phyloP scores from a whole-genome alignment of 2,329 filamentous ascomycete genomes.

The Cladorrhinum sp. region DNA sequence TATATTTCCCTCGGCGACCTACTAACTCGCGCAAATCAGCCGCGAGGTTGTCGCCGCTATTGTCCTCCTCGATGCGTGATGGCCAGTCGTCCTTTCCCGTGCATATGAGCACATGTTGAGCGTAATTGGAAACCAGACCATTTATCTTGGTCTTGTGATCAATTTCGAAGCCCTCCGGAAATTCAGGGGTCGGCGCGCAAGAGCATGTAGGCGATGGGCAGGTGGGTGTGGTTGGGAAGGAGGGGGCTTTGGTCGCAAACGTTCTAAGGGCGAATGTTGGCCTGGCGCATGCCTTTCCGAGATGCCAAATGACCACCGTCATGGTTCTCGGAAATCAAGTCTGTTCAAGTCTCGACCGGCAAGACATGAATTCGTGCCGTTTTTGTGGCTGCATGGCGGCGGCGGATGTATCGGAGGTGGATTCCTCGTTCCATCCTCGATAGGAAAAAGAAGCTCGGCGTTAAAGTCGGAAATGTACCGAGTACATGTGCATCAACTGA shows the following conservation, averaged over 20 bases:
- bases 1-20: constrained; percentile 62
- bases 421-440: constrained; percentile 2
- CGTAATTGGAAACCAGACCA: constrained; percentile 73
- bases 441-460: background rate
- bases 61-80: constrained; percentile 80
- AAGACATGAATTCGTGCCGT: background rate
- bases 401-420: background rate
- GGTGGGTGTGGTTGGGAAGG: constrained; percentile 45
- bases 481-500: too few species aligned
- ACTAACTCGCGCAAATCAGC: constrained; percentile 69
- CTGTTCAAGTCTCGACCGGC: background rate
- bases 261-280: constrained; percentile 3
- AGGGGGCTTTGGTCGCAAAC: constrained; percentile 25
- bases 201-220: constrained; percentile 76
- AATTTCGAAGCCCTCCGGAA: constrained; percentile 68
- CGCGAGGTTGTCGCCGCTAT: constrained; percentile 62
- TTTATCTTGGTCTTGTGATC: constrained; percentile 68
- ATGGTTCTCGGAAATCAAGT: constrained; percentile 8
- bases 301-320: constrained; percentile 9
- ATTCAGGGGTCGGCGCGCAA: constrained; percentile 63
- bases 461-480: constrained; percentile 7
- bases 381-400: constrained; percentile 7
- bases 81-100: constrained; percentile 79
- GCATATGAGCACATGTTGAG: constrained; percentile 79
- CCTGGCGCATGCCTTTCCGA: constrained; percentile 11